Percentiles rank a stretch among this genome's conserved stretches.
phyloP scores from a whole-genome alignment of 441 rosid species.

The Hura crepitans region DNA sequence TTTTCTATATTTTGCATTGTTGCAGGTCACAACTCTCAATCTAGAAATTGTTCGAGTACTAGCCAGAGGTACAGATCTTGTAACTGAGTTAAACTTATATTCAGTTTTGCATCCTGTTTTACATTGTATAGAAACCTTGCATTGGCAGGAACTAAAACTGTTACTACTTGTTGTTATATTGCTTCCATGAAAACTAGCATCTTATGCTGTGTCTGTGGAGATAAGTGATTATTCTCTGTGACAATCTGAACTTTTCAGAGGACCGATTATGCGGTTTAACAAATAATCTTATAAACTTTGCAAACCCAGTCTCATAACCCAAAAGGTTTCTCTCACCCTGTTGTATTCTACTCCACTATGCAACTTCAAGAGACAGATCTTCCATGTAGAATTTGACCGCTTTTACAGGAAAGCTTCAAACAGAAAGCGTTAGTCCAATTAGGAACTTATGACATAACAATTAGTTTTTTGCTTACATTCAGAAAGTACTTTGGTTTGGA shows the following conservation, averaged over 20 bases:
- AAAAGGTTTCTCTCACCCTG: neutral
- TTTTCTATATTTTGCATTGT: conserved; percentile 7
- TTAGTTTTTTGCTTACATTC: neutral
- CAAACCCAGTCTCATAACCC: neutral
- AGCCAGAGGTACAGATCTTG: conserved; percentile 63
- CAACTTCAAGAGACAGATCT: neutral
- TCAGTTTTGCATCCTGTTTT: neutral
- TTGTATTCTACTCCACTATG: neutral
- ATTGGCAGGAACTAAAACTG: neutral
- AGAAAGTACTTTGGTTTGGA: neutral
- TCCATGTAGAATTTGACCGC: neutral
- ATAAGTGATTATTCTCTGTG: neutral
- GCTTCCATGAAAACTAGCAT: neutral
- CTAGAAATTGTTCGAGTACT: conserved; percentile 89
- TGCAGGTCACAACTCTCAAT: conserved; percentile 78
- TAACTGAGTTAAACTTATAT: neutral
- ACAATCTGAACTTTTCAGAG: neutral
- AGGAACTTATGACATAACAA: neutral
- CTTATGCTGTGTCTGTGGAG: neutral
- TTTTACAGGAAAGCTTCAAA: neutral
- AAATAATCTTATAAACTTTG: neutral
- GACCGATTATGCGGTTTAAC: neutral
- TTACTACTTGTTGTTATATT: neutral
- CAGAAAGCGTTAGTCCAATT: neutral
- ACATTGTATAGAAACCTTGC: neutral